phyloP scores from a whole-genome alignment of 805 yeast species.

The Ogataea nonfermentans region DNA sequence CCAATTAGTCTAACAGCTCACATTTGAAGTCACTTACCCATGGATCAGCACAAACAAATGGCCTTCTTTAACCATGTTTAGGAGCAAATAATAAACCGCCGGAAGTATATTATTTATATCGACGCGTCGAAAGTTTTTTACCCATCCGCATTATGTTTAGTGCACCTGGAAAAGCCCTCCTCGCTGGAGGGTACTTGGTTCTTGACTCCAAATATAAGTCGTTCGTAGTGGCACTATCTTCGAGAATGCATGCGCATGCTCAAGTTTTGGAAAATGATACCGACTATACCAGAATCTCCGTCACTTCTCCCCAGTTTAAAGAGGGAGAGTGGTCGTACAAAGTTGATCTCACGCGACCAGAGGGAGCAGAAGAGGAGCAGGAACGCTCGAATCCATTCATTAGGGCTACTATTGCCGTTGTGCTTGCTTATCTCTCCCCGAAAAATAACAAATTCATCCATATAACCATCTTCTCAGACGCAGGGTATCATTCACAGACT shows the following conservation, averaged over 20 bases:
- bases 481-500: constrained; percentile 83
- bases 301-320: constrained; percentile 74
- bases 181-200: constrained; percentile 95
- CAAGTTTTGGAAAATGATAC: not conserved
- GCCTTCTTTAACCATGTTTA: constrained; percentile 19
- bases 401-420: constrained; percentile 56
- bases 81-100: constrained; percentile 1
- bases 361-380: constrained; percentile 15
- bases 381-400: constrained; percentile 66
- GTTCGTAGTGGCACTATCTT: constrained; percentile 81
- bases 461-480: constrained; percentile 76
- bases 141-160: constrained; percentile 53
- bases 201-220: constrained; percentile 73
- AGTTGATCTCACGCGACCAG: constrained; percentile 22
- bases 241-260: constrained; percentile 78
- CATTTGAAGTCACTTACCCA: constrained; percentile 46
- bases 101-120: not conserved
- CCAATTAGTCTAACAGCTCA: constrained; percentile 2
- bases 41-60: constrained; percentile 75
- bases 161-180: constrained; percentile 93
- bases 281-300: constrained; percentile 35
- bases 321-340: constrained; percentile 68
- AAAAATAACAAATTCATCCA: constrained; percentile 33
- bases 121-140: constrained; percentile 4
- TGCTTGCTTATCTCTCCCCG: constrained; percentile 50